A percentile compares a stretch with the other conserved stretches of the same genome.
These are phyloP conservation scores for Chrysopogon serrulatus DNA, from an alignment of 176 grass and related monocot genomes.

Conservation along the genomic window DNA sequence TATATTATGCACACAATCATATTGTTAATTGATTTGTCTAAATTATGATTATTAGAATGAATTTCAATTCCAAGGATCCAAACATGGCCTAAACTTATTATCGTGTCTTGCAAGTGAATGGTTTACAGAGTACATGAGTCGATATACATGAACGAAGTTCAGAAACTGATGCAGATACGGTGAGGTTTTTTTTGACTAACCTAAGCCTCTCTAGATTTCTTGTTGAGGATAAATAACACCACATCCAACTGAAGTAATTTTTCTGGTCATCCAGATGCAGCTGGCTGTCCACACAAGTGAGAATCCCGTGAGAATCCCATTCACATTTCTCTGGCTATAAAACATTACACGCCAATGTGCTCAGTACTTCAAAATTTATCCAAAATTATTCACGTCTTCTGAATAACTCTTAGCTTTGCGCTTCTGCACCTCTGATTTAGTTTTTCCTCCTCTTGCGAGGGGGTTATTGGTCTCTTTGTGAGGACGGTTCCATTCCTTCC, in stretches of 20 bases:
- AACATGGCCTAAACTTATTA: background rate
- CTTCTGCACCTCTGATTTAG: constrained; percentile 92
- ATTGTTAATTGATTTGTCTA: too few species aligned
- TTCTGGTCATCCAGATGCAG: background rate
- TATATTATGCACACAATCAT: too few species aligned
- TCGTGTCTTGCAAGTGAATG: background rate
- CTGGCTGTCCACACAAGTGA: background rate
- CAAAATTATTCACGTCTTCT: constrained; percentile 32
- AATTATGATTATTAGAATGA: too few species aligned
- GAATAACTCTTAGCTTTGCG: constrained; percentile 81
- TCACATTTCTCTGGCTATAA: background rate
- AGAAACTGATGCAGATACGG: background rate
- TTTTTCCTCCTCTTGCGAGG: constrained; percentile 74
- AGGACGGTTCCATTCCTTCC: constrained; percentile 74
- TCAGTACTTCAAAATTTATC: background rate
- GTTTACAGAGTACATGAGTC: background rate
- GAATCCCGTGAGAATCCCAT: too few species aligned
- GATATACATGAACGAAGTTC: background rate
- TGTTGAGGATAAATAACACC: background rate
- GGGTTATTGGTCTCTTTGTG: constrained; percentile 82
- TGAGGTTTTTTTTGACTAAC: background rate
- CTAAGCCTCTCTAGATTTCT: constrained; percentile 18
- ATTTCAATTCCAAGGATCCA: too few species aligned
- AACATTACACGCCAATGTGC: background rate
- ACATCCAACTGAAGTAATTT: background rate